Evolutionary conservation across 495 filamentous ascomycete genomes (phyloP), one percentile per base, ranked within the genome.

Genomic region (Cercophora samala): DNA sequence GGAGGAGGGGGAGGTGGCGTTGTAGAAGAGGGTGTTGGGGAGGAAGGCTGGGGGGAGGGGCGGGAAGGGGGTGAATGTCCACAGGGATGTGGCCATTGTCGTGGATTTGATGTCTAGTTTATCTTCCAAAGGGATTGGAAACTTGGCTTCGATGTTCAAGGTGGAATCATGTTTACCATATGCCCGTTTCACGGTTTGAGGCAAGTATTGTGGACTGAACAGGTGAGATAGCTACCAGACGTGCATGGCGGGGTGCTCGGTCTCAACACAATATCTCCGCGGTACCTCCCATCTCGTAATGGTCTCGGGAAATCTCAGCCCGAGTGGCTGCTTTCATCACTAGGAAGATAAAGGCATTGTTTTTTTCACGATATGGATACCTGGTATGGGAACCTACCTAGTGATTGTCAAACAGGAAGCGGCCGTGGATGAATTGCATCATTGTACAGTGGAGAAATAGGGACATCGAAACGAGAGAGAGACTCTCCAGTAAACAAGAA

Each of bases 21-120:
- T 67, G 65, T 67, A 67, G 59, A 63, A 63, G 60, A 46, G 13
- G 22, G 52, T 67, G 65, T 67, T 67, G 24, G 65, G 59, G 60
- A 67, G 25, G 59, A 67, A 19, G 58, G 37, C 21, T 29, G 64
- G 19, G 4, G 60, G 65, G 65, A 58, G 60, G 52, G 60, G 29
- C 3, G 65, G 60, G 65, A 67, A 24, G 60, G 65, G 59, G 5
- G 65, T 63, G 65, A 67, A 67, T 17, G 25, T 67, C 59, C 60
- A 67, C 1, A 60, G 65, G 42, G 42, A 37, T 54, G 59, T 24
- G 42, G 42, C 26, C 59, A 62, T 66, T 58, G 65, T 66, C 58
- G 15, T 66, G 63, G 4, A 13, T 23, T 63, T 61, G 59, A 29
- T 29, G 29, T 21, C 4, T 5, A 21, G 13, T 61, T 37, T 61